Evolutionary conservation across 148 eudicot genomes (phyloP), one percentile per base, ranked within the genome.

Genomic region (Fagopyrum tataricum): DNA sequence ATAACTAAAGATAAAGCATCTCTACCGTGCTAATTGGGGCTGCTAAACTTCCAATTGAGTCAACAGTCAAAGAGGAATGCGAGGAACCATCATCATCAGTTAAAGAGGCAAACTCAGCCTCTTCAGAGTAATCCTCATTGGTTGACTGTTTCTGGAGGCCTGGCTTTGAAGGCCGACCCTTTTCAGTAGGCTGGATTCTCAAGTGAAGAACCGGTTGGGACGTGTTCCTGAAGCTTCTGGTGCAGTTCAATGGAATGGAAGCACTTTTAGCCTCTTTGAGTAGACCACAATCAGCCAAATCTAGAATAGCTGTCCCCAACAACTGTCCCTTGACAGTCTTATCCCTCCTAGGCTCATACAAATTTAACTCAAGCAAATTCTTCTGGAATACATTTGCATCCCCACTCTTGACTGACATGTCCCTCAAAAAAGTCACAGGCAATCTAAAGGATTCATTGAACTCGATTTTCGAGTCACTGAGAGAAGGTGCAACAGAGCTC

Each of bases 21-120:
- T 31, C n/a, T 85, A 87, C 96, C 98, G 81, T 87, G 67, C 80
- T 76, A 71, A 58, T 79, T 48, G 46, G 78, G 58, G 79, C 79
- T 46, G 84, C 81, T 56, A 81, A 84, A 62, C 76, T 76, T 44
- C 83, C 87, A 82, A 66, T 85, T 24, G 88, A 82, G 42, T 84
- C 91, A 8, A 73, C 81, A 67, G 83, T 79, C 75, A 84, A 55
- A 21, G 97, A 95, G 13, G 96, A 88, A 74, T 85, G 89, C 4
- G 97, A 87, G 0, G 99, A 92, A 75, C 83, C 73, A 83, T 95
- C 93, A 74, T 90, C 94, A 84, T 92, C 97, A 1, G 88, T 82
- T 40, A 81, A 73, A 26, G 93, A 88, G 12, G 88, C 88, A 77
- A 79, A 64, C 81, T 91, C 98, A 39, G 99, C 89, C 83, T 90